phyloP scores from a whole-genome alignment of 2,329 filamentous ascomycete genomes.

The Zymoseptoria passerinii region DNA sequence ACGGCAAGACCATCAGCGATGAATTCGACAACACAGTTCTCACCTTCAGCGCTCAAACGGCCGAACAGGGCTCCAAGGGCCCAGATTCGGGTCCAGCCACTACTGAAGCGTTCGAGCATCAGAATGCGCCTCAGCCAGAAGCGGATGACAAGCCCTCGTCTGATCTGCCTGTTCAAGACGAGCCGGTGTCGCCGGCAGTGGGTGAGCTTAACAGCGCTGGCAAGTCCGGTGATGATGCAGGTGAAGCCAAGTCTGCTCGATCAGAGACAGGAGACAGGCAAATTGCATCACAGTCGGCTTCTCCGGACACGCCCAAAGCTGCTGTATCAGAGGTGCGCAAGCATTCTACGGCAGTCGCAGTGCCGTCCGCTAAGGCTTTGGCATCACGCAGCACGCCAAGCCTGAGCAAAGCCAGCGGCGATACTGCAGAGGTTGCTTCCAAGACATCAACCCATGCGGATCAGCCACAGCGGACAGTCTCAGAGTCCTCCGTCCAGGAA shows the following conservation, averaged over 20 bases:
- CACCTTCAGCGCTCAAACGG: neutral
- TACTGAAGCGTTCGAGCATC: neutral
- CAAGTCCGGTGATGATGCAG: neutral
- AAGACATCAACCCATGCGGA: neutral
- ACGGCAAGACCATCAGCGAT: neutral
- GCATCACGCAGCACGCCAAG: neutral
- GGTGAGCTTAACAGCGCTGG: too few relatives aligned
- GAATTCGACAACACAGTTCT: neutral
- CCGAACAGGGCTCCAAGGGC: neutral
- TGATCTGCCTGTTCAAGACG: neutral
- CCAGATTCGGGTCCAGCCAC: neutral
- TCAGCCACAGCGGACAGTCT: constrained; percentile 10
- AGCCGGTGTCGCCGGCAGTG: neutral
- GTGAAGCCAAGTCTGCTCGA: neutral
- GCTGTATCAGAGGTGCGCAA: neutral
- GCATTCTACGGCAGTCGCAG: neutral
- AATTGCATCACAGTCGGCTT: neutral
- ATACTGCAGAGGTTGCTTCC: neutral
- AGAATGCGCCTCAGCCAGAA: neutral
- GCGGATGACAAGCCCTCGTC: neutral
- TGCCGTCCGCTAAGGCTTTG: neutral
- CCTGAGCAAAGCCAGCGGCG: neutral
- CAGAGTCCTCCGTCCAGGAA: constrained; percentile 8
- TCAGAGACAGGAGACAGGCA: neutral
- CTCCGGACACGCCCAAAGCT: neutral